Evolutionary conservation across 805 yeast genomes (phyloP).

Genomic region (Brettanomyces sp.): DNA sequence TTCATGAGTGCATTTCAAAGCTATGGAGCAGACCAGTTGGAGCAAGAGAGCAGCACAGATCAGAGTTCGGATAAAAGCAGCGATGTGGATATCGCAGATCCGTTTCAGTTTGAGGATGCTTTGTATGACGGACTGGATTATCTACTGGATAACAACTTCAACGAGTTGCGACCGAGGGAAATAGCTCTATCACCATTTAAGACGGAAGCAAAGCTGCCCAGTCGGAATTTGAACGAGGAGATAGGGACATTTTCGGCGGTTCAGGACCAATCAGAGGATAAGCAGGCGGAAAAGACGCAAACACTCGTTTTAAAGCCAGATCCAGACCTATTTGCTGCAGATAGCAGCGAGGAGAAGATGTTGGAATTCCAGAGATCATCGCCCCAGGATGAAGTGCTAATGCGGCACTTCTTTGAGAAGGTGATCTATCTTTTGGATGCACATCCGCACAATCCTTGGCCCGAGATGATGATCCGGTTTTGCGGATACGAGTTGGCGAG

Average conservation of each 20-base stretch:
- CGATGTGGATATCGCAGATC: slow-evolving; percentile 14
- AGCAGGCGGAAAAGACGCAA: too few relatives aligned
- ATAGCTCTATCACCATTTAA: too few relatives aligned
- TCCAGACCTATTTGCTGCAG: too few relatives aligned
- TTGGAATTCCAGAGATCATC: background rate
- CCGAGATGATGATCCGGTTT: slow-evolving; percentile 45
- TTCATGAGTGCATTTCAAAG: background rate
- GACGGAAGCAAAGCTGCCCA: too few relatives aligned
- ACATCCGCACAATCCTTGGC: slow-evolving; percentile 56
- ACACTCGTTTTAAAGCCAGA: too few relatives aligned
- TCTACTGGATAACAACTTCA: slow-evolving; percentile 12
- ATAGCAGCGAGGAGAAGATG: background rate
- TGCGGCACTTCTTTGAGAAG: slow-evolving; percentile 47
- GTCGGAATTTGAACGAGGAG: too few relatives aligned
- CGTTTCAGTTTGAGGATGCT: slow-evolving; percentile 22
- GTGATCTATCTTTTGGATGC: slow-evolving; percentile 46
- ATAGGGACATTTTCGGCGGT: too few relatives aligned
- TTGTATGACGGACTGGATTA: slow-evolving; percentile 24
- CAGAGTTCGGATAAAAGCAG: background rate
- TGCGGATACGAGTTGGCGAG: slow-evolving; percentile 51
- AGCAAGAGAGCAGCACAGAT: background rate
- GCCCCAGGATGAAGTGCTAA: slow-evolving; percentile 42
- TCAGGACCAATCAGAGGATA: too few relatives aligned
- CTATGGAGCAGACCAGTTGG: background rate
- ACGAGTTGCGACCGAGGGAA: background rate